Conservation (phyloP, 2,329 filamentous ascomycete species). For the Calonectria pseudoturangicola region DNA sequence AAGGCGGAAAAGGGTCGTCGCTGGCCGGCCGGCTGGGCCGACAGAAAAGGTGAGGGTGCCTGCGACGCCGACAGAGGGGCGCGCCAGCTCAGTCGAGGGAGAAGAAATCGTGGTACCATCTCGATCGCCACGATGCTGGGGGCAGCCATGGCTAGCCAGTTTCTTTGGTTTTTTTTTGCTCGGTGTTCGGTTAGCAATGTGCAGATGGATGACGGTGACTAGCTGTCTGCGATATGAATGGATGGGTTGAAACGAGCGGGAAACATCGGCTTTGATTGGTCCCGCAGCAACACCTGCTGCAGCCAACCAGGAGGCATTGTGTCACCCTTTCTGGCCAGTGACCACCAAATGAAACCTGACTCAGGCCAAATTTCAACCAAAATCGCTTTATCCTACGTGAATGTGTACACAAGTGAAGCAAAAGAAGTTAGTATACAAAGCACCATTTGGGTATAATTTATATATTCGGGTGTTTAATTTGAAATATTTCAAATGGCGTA, state of each 20-base stretch:
- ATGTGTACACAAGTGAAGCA: too few species aligned
- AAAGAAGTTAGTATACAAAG: too few species aligned
- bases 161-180: neutral
- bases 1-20: conserved; percentile 48
- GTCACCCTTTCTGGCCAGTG: conserved; percentile 39
- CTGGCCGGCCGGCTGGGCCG: conserved; percentile 43
- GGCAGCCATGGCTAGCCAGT: conserved; percentile 52
- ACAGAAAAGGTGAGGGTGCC: conserved; percentile 48
- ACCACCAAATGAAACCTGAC: conserved; percentile 14
- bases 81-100: conserved; percentile 74
- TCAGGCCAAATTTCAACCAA: neutral
- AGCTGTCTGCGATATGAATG: conserved; percentile 49
- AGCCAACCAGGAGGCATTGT: conserved; percentile 42
- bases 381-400: neutral
- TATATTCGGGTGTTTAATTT: neutral
- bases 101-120: conserved; percentile 71
- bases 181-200: conserved; percentile 31
- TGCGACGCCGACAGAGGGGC: conserved; percentile 55
- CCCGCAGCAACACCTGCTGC: conserved; percentile 11
- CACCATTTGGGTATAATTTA: too few species aligned
- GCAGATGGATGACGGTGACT: conserved; percentile 43
- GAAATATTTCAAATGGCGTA: too few species aligned
- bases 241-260: conserved; percentile 46
- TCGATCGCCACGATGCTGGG: conserved; percentile 58
- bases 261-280: conserved; percentile 54